Evolutionary conservation across 345 rosid species (phyloP), one percentile per base, ranked within the genome.

Genomic region (Salix purpurea): DNA sequence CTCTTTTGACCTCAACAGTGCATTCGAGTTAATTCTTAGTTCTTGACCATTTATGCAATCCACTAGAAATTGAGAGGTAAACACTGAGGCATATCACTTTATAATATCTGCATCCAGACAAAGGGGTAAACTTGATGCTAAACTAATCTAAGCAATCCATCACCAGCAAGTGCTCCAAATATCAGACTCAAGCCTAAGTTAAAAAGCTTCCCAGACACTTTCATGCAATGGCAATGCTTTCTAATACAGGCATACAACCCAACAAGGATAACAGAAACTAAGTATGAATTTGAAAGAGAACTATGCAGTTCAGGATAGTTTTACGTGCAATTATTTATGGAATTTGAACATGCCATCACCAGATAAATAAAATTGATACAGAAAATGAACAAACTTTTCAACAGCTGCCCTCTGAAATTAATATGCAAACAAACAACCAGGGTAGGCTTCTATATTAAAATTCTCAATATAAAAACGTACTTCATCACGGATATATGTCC

Each of bases 401-500:
- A 46, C 50, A 4, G 28, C 58, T 46, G 19, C 42, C 28, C 66
- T n/a, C 32, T 26, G 37, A 50, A 66, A 34, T 30, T 18, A 66
- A 34, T 15, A 32, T 8, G 69, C 44, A 66, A 64, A 24, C 24
- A 73, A 36, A n/a, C 30, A 66, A 42, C 58, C 44, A 70, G 23
- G 23, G 72, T 69, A 24, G 72, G 56, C 23, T 7, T 5, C 11
- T 58, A 24, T 18, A 40, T n/a, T 37, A 8, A 65, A 28, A n/a
- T 72, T 74, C 24, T 69, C 52, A 68, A 70, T 50, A 67, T 50
- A 62, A 24, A 71, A 76, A 65, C 74, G 23, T 68, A 93, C 99
- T 96, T 96, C 99, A 77, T 93, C 99, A 74, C 96, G 87, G 64
- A 96, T 91, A 86, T 96, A 87, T 34, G 98, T 93, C 81, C 99